Evolutionary conservation across 1,284 basidiomycete genomes (phyloP), one percentile per base, ranked within the genome.

Genomic region (Naganishia cerealis): DNA sequence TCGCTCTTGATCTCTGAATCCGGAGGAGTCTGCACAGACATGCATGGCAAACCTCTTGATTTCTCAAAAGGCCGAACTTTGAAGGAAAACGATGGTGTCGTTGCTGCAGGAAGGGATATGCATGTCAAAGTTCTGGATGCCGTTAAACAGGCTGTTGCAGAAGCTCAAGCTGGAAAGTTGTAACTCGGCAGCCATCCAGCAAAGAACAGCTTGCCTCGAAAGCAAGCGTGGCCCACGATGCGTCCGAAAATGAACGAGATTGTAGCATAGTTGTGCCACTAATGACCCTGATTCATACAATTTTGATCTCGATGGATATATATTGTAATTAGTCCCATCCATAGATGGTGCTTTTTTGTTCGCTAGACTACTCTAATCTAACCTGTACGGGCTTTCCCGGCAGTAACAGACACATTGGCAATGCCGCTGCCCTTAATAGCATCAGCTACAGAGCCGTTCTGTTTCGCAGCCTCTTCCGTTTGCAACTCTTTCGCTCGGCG

Each of bases 61-160:
- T 98, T 99, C 80, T 89, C 90, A 0, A 83, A 90, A 1, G 95
- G 95, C 15, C 83, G 93, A 68, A 94, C 91, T 0, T 82, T 99
- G 29, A 89, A 88, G 9, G 87, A 87, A 72, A 98, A 98, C 80
- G 88, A 86, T 75, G 95, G 95, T 0, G 86, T 99, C 21, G 85
- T 99, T 15, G 94, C 91, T 9, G 82, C 84, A 29, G 87, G 87
- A 8, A 87, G 85, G 73, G 85, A 84, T 5, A 82, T 89, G 29
- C 91, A 95, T 73, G 77, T 79, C 0, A 81, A 83, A 66, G 87
- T 92, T 3, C 82, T 98, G 33, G 85, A 86, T 65, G 93, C 92
- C 0, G 87, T 97, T 13, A 85, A 87, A 76, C 82, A 85, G 73
- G 89, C 88, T 1, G 80, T 85, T 63, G 83, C 83, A 54, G 84